Evolutionary conservation across 306 rosid species (phyloP).

Genomic region (Astragalus membranaceus): DNA sequence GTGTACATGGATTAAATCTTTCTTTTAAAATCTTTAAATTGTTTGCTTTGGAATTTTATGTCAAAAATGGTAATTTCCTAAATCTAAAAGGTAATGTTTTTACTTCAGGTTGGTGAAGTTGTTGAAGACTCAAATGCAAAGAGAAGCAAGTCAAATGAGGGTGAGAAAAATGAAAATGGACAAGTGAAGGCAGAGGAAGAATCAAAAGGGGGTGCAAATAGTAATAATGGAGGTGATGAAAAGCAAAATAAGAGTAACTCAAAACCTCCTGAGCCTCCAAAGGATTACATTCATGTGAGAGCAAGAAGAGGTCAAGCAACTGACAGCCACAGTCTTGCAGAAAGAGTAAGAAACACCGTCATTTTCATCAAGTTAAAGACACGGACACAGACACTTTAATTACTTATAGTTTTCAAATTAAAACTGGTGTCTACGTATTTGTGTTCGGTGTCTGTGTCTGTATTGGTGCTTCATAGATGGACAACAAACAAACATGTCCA

Average conservation of each 20-base stretch:
- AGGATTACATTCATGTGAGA: conserved; percentile 96
- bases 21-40: too few relatives aligned
- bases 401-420: too few relatives aligned
- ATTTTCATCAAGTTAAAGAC: not conserved
- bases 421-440: too few relatives aligned
- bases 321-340: conserved; percentile 98
- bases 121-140: conserved; percentile 50
- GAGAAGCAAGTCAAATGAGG: conserved; percentile 44
- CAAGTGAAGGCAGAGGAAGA: conserved; percentile 60
- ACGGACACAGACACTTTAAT: too few relatives aligned
- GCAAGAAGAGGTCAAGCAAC: conserved; percentile 99
- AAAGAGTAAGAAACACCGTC: conserved; percentile 55
- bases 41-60: not conserved
- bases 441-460: too few relatives aligned
- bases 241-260: conserved; percentile 43
- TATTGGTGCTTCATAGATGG: too few relatives aligned
- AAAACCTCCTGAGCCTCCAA: conserved; percentile 69
- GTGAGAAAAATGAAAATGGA: conserved; percentile 42
- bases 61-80: not conserved
- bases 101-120: conserved; percentile 45
- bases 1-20: too few relatives aligned
- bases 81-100: not conserved
- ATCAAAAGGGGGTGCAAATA: conserved; percentile 25
- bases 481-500: not conserved
- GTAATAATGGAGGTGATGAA: conserved; percentile 41